A percentile compares a stretch with the other conserved stretches of the same genome.
Conservation (phyloP, 2,329 filamentous ascomycete genomes). For the Aspergillus novofumigatus region DNA sequence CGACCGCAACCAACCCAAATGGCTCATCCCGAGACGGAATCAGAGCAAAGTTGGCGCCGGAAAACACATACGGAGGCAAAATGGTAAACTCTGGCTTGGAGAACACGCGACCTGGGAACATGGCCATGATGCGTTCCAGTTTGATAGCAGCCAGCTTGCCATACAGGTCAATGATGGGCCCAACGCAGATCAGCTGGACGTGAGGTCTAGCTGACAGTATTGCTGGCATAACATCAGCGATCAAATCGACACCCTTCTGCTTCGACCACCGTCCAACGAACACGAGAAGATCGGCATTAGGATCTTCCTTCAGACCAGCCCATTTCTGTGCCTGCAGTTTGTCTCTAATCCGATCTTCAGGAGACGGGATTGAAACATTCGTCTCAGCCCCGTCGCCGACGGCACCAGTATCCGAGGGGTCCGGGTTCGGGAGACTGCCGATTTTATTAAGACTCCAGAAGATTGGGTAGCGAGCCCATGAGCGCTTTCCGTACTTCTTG, state of each 20-base stretch:
- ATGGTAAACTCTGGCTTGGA: conserved; percentile 66
- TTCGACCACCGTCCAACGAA: conserved; percentile 67
- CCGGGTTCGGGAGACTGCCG: conserved; percentile 61
- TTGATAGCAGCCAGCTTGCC: conserved; percentile 65
- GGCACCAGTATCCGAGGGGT: conserved; percentile 57
- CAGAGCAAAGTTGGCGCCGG: conserved; percentile 64
- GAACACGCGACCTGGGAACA: conserved; percentile 62
- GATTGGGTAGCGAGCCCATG: conserved; percentile 63
- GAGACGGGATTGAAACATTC: conserved; percentile 50
- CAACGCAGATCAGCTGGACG: conserved; percentile 60
- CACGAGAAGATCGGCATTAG: conserved; percentile 61
- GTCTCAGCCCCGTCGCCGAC: conserved; percentile 48
- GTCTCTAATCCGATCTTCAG: conserved; percentile 49
- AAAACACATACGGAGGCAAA: conserved; percentile 64
- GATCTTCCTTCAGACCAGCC: conserved; percentile 59
- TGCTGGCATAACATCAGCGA: conserved; percentile 65
- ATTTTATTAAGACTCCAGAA: conserved; percentile 64
- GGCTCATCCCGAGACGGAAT: conserved; percentile 67
- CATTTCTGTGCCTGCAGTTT: conserved; percentile 63
- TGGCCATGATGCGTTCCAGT: conserved; percentile 59
- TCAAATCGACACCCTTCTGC: conserved; percentile 66
- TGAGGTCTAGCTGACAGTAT: conserved; percentile 58
- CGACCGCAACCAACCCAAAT: conserved; percentile 65
- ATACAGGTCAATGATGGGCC: conserved; percentile 64
- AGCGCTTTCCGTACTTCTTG: conserved; percentile 66